Percentiles rank a stretch among this genome's conserved stretches.
Conservation (phyloP, 192 early-diverging fungal species). For the Mortierella hygrophila region DNA sequence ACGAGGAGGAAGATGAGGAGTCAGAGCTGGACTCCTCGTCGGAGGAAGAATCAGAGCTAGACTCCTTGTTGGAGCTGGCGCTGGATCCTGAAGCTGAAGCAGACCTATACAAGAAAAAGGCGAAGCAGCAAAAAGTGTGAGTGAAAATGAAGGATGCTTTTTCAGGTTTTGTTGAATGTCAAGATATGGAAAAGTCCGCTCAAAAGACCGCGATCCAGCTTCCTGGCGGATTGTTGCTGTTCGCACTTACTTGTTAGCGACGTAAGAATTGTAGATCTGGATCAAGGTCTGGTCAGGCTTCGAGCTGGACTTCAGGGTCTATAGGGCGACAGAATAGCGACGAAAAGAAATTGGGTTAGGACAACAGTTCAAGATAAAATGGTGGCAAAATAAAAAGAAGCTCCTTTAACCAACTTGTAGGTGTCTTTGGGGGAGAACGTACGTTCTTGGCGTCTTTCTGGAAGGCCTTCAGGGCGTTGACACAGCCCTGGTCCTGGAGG, state of each 20-base stretch:
- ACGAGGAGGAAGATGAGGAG: conserved; percentile 44
- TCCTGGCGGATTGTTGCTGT: not conserved
- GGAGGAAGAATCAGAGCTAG: conserved; percentile 27
- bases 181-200: not conserved
- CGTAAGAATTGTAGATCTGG: conserved; percentile 35
- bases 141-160: too few relatives aligned
- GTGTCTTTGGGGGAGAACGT: not conserved
- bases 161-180: not conserved
- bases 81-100: conserved; percentile 11
- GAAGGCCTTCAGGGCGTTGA: conserved; percentile 49
- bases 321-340: not conserved
- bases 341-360: not conserved
- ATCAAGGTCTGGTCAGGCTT: conserved; percentile 47
- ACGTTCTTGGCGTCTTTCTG: conserved; percentile 57
- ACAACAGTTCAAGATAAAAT: not conserved
- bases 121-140: too few relatives aligned
- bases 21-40: conserved; percentile 23
- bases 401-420: not conserved
- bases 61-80: conserved; percentile 15
- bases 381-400: not conserved
- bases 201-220: not conserved
- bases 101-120: not conserved
- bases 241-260: not conserved
- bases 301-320: conserved; percentile 46
- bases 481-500: conserved; percentile 49